These are phyloP conservation scores for Aphanomyces stellatus DNA, from an alignment of 352 stramenopile genomes.

Conservation along the genomic window DNA sequence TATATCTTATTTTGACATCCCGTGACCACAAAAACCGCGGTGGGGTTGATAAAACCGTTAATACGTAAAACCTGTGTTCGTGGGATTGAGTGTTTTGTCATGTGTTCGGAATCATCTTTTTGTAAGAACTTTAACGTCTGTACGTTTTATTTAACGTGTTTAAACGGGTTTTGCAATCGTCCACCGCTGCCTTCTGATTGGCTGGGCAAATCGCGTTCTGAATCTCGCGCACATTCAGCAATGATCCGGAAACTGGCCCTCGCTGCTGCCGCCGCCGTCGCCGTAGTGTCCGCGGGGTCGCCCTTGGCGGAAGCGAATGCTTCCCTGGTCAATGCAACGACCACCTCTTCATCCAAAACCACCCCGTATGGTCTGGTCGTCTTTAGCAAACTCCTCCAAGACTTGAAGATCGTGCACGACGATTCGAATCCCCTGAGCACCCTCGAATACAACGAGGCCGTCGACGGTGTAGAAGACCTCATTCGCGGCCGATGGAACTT, in stretches of 20 bases:
- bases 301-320: neutral
- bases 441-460: constrained; percentile 9
- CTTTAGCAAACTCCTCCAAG: neutral
- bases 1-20: too few relatives aligned
- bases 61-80: too few relatives aligned
- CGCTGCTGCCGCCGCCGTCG: neutral
- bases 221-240: neutral
- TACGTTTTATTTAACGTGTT: too few relatives aligned
- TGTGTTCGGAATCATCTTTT: too few relatives aligned
- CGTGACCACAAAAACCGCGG: too few relatives aligned
- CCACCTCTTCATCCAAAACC: neutral
- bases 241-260: neutral
- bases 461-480: constrained; percentile 4
- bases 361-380: neutral
- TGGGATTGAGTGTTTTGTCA: too few relatives aligned
- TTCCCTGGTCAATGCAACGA: neutral
- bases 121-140: too few relatives aligned
- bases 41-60: too few relatives aligned
- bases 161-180: too few relatives aligned
- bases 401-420: neutral
- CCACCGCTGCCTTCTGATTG: neutral
- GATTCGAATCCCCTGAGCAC: neutral
- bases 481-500: neutral
- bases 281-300: neutral
- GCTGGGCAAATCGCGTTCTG: neutral